Conservation (phyloP, 495 filamentous ascomycete genomes). For the Neurospora terricola region DNA sequence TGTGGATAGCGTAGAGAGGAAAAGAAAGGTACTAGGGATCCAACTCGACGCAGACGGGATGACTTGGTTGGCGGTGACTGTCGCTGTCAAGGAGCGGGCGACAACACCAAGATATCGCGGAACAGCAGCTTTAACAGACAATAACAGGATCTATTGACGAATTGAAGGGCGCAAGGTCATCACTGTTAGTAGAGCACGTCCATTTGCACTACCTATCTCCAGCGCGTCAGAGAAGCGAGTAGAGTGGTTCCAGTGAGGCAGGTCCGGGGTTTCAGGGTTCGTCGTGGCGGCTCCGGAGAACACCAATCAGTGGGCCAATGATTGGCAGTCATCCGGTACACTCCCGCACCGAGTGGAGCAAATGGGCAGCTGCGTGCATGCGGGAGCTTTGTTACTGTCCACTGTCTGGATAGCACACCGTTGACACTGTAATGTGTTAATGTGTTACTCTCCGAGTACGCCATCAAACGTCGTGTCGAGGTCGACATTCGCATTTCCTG, state of each 20-base stretch:
- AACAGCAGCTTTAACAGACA: background rate
- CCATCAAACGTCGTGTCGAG: background rate
- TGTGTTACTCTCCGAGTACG: background rate
- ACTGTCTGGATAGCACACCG: background rate
- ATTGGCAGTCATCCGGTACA: background rate
- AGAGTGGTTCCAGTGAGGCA: background rate
- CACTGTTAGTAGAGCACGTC: background rate
- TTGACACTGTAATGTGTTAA: background rate
- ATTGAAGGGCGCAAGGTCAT: background rate
- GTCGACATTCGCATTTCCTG: background rate
- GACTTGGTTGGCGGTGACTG: slow-evolving; percentile 23
- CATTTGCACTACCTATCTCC: background rate
- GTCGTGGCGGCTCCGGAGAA: background rate
- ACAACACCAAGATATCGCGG: background rate
- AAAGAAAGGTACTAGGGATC: background rate
- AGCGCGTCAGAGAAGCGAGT: background rate
- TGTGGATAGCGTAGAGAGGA: no score
- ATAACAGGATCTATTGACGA: background rate
- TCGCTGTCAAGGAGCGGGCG: background rate
- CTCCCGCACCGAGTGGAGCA: background rate
- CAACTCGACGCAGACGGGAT: slow-evolving; percentile 11
- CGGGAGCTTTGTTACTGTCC: background rate
- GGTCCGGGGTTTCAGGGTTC: background rate
- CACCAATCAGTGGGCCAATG: background rate
- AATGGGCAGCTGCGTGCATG: background rate